These are phyloP conservation scores for Diaporthe sp. DNA, from an alignment of 2,329 filamentous ascomycete genomes.

Conservation along the genomic window DNA sequence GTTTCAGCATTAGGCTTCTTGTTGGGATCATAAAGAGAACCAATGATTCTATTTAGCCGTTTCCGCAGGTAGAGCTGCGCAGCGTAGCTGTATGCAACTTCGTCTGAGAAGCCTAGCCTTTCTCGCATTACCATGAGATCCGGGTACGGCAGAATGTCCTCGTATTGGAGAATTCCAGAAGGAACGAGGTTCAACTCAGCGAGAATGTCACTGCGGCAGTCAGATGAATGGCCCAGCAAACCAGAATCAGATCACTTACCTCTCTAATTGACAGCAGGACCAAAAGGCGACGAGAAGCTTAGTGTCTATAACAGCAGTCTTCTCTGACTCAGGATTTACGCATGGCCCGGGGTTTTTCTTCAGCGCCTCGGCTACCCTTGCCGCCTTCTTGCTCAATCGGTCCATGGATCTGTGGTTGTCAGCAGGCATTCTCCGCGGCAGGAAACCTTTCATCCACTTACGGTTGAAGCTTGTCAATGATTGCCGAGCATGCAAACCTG, in stretches of 20 bases:
- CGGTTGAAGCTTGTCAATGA: slow-evolving; percentile 81
- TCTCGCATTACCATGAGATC: slow-evolving; percentile 59
- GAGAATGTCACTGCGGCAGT: slow-evolving; percentile 77
- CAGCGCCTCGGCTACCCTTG: background rate
- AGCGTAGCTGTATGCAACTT: slow-evolving; percentile 68
- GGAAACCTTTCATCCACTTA: slow-evolving; percentile 52
- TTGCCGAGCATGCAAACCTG: slow-evolving; percentile 63
- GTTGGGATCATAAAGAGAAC: slow-evolving; percentile 62
- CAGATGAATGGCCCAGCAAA: slow-evolving; percentile 36
- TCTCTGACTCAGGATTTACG: slow-evolving; percentile 7
- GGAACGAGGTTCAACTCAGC: slow-evolving; percentile 80
- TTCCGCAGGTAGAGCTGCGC: slow-evolving; percentile 74
- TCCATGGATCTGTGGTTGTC: slow-evolving; percentile 55
- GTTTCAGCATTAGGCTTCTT: slow-evolving; percentile 36
- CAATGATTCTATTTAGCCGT: slow-evolving; percentile 72
- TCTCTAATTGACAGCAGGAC: slow-evolving; percentile 94
- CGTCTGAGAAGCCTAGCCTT: slow-evolving; percentile 54
- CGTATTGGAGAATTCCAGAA: slow-evolving; percentile 70
- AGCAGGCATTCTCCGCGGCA: background rate
- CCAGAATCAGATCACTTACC: slow-evolving; percentile 57
- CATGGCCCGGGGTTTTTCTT: slow-evolving; percentile 37
- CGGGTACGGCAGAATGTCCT: slow-evolving; percentile 75
- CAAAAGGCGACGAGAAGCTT: slow-evolving; percentile 83
- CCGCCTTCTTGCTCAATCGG: slow-evolving; percentile 46
- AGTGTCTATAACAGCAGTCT: slow-evolving; percentile 62